A percentile compares a stretch with the other conserved stretches of the same genome.
phyloP scores from a whole-genome alignment of 352 stramenopile species.

The Pythium monospermum region DNA sequence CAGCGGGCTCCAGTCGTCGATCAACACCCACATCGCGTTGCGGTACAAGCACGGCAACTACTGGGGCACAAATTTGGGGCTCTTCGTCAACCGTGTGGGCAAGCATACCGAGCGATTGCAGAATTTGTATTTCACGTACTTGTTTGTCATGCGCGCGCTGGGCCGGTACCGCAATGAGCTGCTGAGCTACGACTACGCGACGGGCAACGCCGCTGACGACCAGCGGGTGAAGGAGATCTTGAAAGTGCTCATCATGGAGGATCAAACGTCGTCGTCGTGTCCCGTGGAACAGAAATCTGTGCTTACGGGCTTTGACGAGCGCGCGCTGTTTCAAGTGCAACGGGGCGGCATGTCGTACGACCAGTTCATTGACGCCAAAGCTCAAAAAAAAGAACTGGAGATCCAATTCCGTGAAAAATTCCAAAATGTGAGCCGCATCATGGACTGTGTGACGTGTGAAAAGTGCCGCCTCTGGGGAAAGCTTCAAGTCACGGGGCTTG shows the following conservation, averaged over 20 bases:
- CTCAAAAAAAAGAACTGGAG: constrained; percentile 59
- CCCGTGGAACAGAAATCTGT: constrained; percentile 58
- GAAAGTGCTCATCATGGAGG: constrained; percentile 56
- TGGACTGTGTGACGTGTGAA: constrained; percentile 99
- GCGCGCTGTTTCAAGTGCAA: constrained; percentile 78
- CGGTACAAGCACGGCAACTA: constrained; percentile 72
- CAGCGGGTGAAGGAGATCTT: constrained; percentile 65
- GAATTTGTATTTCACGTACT: constrained; percentile 98
- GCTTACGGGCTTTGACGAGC: constrained; percentile 86
- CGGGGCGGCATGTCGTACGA: constrained; percentile 46
- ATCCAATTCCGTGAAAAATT: constrained; percentile 90
- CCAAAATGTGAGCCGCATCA: constrained; percentile 96
- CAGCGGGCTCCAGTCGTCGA: constrained; percentile 94
- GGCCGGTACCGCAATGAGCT: constrained; percentile 91
- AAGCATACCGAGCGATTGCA: constrained; percentile 93
- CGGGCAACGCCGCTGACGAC: constrained; percentile 89
- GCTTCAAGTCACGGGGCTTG: constrained; percentile 95
- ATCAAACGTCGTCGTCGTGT: constrained; percentile 40
- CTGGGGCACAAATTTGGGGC: constrained; percentile 67
- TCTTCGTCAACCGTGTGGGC: constrained; percentile 88
- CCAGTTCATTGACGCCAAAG: constrained; percentile 49
- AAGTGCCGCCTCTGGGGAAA: constrained; percentile 98
- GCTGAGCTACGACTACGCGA: constrained; percentile 93
- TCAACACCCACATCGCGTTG: constrained; percentile 91
- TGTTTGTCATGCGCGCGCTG: constrained; percentile 95